These are phyloP conservation scores for Boletus sp. DNA, from an alignment of 1,284 basidiomycete species.

Conservation along the genomic window DNA sequence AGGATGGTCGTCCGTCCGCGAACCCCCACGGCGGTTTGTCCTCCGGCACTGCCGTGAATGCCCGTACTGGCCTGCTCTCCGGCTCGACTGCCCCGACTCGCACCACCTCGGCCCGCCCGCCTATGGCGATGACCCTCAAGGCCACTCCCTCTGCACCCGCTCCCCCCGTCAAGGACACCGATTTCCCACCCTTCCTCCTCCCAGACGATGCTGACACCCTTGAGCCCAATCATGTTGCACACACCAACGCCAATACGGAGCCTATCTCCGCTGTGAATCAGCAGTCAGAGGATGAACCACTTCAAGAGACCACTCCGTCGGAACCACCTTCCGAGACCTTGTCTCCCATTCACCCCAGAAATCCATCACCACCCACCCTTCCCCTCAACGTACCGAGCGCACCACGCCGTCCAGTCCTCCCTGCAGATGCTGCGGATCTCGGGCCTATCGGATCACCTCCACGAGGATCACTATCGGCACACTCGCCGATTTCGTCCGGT, in stretches of 20 bases:
- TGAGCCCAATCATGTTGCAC: slow-evolving; percentile 8
- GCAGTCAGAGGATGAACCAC: slow-evolving; percentile 8
- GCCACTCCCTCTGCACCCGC: slow-evolving; percentile 77
- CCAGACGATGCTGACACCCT: slow-evolving; percentile 50
- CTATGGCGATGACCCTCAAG: slow-evolving; percentile 65
- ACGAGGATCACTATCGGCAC: slow-evolving; percentile 44
- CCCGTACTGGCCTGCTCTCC: slow-evolving; percentile 50
- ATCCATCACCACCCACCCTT: slow-evolving; percentile 40
- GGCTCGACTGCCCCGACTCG: slow-evolving; percentile 54
- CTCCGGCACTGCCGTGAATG: slow-evolving; percentile 10
- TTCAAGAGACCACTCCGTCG: background rate
- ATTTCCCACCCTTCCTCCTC: slow-evolving; percentile 69
- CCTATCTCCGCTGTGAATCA: background rate
- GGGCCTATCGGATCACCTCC: slow-evolving; percentile 78
- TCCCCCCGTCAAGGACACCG: slow-evolving; percentile 70
- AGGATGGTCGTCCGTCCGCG: slow-evolving; percentile 28
- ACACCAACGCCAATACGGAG: background rate
- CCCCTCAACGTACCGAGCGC: slow-evolving; percentile 52
- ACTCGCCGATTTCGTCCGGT: slow-evolving; percentile 59
- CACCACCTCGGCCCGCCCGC: slow-evolving; percentile 49
- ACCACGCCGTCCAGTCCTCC: slow-evolving; percentile 36
- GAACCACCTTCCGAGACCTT: slow-evolving; percentile 6
- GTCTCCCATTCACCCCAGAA: slow-evolving; percentile 18
- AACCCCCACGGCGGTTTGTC: slow-evolving; percentile 14
- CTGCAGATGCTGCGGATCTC: slow-evolving; percentile 50